These are phyloP conservation scores for Ganoderma resinaceum DNA, from an alignment of 1,284 basidiomycete genomes.

Conservation along the genomic window DNA sequence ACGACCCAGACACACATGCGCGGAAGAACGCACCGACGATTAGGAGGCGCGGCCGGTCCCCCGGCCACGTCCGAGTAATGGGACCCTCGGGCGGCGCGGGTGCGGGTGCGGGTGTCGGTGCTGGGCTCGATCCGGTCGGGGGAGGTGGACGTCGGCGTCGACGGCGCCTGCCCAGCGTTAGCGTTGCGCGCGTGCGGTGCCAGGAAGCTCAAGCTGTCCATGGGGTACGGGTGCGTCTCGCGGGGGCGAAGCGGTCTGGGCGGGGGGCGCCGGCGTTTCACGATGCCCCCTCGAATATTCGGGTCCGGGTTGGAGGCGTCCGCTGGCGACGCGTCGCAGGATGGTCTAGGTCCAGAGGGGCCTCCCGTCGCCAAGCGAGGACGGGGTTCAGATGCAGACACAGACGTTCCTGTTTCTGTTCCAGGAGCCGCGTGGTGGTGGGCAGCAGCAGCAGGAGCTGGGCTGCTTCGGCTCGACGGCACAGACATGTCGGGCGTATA, in stretches of 20 bases:
- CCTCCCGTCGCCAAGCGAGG: conserved; percentile 17
- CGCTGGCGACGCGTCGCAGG: background rate
- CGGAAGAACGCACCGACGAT: background rate
- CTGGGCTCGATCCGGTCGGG: conserved; percentile 12
- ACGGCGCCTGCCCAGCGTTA: too few relatives aligned
- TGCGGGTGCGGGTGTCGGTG: conserved; percentile 20
- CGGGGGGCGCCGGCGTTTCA: conserved; percentile 30
- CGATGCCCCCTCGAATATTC: background rate
- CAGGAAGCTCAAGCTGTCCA: conserved; percentile 7
- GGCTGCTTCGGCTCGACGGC: conserved; percentile 20
- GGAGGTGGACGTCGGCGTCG: too few relatives aligned
- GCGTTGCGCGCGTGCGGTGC: conserved; percentile 18
- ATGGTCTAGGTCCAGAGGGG: too few relatives aligned
- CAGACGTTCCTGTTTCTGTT: too few relatives aligned
- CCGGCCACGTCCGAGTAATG: conserved; percentile 5
- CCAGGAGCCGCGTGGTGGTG: background rate
- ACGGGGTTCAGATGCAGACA: too few relatives aligned
- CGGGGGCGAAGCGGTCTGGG: conserved; percentile 24
- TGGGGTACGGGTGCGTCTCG: too few relatives aligned
- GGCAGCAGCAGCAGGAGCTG: conserved; percentile 9
- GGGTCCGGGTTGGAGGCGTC: background rate
- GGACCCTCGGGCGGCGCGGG: conserved; percentile 20
- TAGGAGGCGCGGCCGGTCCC: background rate
- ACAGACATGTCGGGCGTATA: background rate
- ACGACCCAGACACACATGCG: too few relatives aligned